A percentile compares a stretch with the other conserved stretches of the same genome.
Conservation (phyloP, 176 grass and related monocot genomes). For the Elaeis guineensis region DNA sequence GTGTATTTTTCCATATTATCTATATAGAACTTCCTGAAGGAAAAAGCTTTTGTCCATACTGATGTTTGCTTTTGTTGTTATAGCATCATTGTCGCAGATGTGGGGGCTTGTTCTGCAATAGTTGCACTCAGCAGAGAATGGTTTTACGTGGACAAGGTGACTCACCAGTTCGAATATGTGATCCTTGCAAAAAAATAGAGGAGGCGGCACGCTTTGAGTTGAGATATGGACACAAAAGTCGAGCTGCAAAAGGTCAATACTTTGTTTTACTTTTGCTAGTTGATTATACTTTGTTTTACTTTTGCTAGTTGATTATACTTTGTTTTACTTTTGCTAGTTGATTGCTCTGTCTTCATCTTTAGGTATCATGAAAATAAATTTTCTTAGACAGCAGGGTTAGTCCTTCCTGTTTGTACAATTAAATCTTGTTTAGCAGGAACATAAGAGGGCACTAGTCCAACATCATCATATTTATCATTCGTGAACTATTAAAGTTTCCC, state of each 20-base stretch:
- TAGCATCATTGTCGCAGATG: conserved; percentile 97
- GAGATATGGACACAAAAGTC: conserved; percentile 72
- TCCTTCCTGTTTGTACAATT: too few species aligned
- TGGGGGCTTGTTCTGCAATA: conserved; percentile 80
- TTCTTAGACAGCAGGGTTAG: too few species aligned
- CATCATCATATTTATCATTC: too few species aligned
- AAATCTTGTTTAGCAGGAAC: too few species aligned
- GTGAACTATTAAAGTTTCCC: too few species aligned
- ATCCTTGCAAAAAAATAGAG: conserved; percentile 87
- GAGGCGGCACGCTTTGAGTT: conserved; percentile 70
- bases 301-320: conserved; percentile 8
- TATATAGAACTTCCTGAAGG: too few species aligned
- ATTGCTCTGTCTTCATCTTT: not conserved
- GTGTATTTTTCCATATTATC: too few species aligned
- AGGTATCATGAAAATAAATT: too few species aligned
- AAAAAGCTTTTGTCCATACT: conserved; percentile 1
- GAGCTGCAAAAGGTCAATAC: conserved; percentile 43
- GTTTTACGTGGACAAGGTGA: conserved; percentile 87
- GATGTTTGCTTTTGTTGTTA: conserved; percentile 4
- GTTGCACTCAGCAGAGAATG: conserved; percentile 81
- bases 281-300: too few species aligned
- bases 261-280: not conserved
- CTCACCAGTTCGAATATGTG: conserved; percentile 74
- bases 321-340: not conserved
- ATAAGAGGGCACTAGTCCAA: too few species aligned